Evolutionary conservation across 1,139 yeast genomes (phyloP).

Genomic region (Geotrichum candidum): DNA sequence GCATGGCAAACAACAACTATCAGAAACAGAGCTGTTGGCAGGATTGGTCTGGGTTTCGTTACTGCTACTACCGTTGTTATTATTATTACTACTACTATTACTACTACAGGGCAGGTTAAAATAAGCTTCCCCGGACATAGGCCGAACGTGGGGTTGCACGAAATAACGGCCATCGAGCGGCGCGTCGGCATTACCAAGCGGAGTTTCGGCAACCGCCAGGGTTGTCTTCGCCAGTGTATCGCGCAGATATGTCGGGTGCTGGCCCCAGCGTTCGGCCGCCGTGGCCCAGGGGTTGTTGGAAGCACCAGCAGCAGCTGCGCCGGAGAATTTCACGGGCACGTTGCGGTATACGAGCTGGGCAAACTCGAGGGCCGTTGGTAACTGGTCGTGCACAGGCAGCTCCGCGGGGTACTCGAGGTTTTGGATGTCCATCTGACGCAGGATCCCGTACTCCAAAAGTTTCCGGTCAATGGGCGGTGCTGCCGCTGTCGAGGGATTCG

Average conservation of each 20-base stretch:
- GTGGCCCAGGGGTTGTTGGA: constrained; percentile 4
- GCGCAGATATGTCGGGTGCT: constrained; percentile 20
- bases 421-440: constrained; percentile 29
- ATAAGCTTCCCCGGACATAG: constrained; percentile 27
- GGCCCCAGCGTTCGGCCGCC: constrained; percentile 18
- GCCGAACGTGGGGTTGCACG: constrained; percentile 32
- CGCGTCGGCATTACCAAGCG: constrained; percentile 38
- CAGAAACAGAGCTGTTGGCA: background rate
- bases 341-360: constrained; percentile 22
- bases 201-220: constrained; percentile 36
- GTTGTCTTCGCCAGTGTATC: constrained; percentile 18
- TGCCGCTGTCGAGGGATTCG: background rate
- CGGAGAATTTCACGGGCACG: constrained; percentile 22
- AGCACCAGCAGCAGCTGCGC: constrained; percentile 2
- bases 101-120: constrained; percentile 19
- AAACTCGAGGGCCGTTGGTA: constrained; percentile 16
- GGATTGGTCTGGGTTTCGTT: background rate
- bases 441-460: constrained; percentile 19
- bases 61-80: background rate
- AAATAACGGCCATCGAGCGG: constrained; percentile 31
- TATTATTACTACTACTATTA: background rate
- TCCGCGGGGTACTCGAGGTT: constrained; percentile 24
- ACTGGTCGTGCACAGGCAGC: constrained; percentile 16
- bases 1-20: background rate
- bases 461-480: background rate